Percentiles rank a stretch among this genome's conserved stretches.
phyloP scores from a whole-genome alignment of 495 filamentous ascomycete genomes.

The Penicillium daleae region DNA sequence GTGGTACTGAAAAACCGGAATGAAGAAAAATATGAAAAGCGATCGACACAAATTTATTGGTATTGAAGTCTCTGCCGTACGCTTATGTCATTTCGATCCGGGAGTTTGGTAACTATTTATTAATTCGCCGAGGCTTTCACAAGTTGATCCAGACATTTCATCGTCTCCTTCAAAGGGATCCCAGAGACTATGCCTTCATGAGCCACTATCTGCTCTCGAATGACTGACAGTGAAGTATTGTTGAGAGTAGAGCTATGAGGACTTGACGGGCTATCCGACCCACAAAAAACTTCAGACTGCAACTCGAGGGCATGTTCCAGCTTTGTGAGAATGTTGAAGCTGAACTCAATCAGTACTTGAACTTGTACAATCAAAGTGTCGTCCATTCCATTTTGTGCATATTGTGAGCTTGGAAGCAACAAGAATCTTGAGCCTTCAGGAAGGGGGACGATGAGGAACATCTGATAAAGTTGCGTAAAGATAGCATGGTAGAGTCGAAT shows the following conservation, averaged over 20 bases:
- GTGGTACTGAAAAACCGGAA: too few relatives aligned
- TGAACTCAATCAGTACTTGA: slow-evolving; percentile 21
- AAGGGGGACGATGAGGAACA: slow-evolving; percentile 24
- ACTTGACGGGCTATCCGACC: background rate
- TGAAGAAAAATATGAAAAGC: too few relatives aligned
- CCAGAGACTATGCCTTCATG: slow-evolving; percentile 16
- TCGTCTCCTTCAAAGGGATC: slow-evolving; percentile 24
- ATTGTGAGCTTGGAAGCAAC: slow-evolving; percentile 15
- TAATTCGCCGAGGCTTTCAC: slow-evolving; percentile 8
- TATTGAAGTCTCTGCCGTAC: background rate
- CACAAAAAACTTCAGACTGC: background rate
- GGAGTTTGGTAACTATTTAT: slow-evolving; percentile 14
- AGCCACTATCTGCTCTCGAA: slow-evolving; percentile 22
- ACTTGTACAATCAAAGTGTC: slow-evolving; percentile 19
- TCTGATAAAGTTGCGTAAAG: slow-evolving; percentile 27
- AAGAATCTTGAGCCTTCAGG: slow-evolving; percentile 18
- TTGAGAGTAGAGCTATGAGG: background rate
- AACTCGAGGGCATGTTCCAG: slow-evolving; percentile 20
- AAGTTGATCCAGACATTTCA: slow-evolving; percentile 23
- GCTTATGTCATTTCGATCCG: background rate
- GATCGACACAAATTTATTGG: too few relatives aligned
- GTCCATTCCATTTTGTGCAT: slow-evolving; percentile 23
- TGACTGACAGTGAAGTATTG: slow-evolving; percentile 6
- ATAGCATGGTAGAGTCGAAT: slow-evolving; percentile 22
- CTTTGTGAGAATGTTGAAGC: slow-evolving; percentile 21